Evolutionary conservation across 768 basidiomycete genomes (phyloP), one percentile per base, ranked within the genome.

Genomic region (Mycena belliarum): DNA sequence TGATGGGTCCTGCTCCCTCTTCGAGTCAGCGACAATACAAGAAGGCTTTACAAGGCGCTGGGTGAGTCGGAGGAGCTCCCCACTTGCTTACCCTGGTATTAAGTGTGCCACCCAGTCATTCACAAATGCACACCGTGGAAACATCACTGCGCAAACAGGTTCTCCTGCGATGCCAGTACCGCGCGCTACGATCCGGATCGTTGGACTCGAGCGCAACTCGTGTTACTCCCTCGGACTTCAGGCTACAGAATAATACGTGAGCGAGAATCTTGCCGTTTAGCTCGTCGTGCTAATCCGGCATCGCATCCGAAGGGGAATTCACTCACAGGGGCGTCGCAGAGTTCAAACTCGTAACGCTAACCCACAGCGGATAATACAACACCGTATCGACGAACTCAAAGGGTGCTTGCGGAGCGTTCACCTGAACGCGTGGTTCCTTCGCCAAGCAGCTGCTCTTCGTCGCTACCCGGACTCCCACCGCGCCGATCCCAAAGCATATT

Each of bases 91-190:
- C 21, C 48, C 6, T 37, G 21, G 3, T 38, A n/a, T 49, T 18
- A 8, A 20, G 16, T 2, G n/a, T 32, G n/a, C 23, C 46, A n/a
- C 26, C 12, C 20, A 56, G 55, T 28, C 23, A 32, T 28, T 40
- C 49, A 25, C 33, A 40, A 3, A 52, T 37, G 7, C 33, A 48
- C 43, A 8, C 29, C 35, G 53, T 25, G 29, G 29, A 49, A 18
- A 32, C 16, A 16, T 59, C 58, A 33, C 43, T 62, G 21, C 60
- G 51, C 14, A 62, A 62, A 42, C 47, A 50, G 43, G 61, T 58
- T 29, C 52, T 62, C 12, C 42, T 62, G n/a, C 26, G 37, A 23
- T 55, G 52, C 24, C 42, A 44, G 32, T 28, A 38, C n/a, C 48
- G 24, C 12, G 60, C 46, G 4, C 54, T 53, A 40, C 50, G n/a